These are phyloP conservation scores for Tricholomella constricta DNA, from an alignment of 768 basidiomycete genomes.

Conservation along the genomic window DNA sequence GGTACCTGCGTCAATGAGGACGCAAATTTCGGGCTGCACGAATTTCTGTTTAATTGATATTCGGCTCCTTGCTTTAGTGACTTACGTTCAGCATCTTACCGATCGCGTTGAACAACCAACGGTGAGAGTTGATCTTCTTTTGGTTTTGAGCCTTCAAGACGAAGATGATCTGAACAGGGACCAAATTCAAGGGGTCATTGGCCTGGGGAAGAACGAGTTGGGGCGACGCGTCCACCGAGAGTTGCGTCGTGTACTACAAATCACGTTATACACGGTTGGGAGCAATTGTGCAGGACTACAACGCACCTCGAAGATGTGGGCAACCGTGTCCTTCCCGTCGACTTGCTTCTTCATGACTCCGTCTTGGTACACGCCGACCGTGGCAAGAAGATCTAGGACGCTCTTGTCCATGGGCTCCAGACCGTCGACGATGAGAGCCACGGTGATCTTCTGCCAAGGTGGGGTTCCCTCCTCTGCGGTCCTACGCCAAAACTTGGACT, in stretches of 20 bases:
- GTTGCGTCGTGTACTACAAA: slow-evolving; percentile 89
- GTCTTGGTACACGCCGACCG: slow-evolving; percentile 92
- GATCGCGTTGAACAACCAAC: slow-evolving; percentile 96
- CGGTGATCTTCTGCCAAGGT: slow-evolving; percentile 89
- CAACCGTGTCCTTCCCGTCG: slow-evolving; percentile 86
- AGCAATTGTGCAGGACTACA: neutral
- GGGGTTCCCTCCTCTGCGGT: slow-evolving; percentile 82
- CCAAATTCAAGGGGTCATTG: slow-evolving; percentile 89
- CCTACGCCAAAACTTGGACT: slow-evolving; percentile 88
- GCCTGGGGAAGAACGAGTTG: slow-evolving; percentile 89
- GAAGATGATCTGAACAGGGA: slow-evolving; percentile 90
- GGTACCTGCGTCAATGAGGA: slow-evolving; percentile 93
- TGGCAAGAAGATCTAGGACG: slow-evolving; percentile 85
- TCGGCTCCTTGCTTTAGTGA: slow-evolving; percentile 2
- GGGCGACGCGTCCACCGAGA: slow-evolving; percentile 90
- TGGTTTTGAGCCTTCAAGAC: slow-evolving; percentile 93
- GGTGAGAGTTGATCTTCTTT: slow-evolving; percentile 95
- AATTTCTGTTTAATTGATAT: neutral
- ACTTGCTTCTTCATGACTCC: slow-evolving; percentile 94
- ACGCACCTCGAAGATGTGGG: slow-evolving; percentile 91
- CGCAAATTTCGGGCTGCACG: slow-evolving; percentile 82
- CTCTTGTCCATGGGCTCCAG: slow-evolving; percentile 96
- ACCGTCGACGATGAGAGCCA: slow-evolving; percentile 90
- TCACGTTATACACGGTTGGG: slow-evolving; percentile 8
- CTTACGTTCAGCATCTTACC: slow-evolving; percentile 75